These are phyloP conservation scores for Colletotrichum simmondsii DNA, from an alignment of 2,329 filamentous ascomycete species.

Conservation along the genomic window DNA sequence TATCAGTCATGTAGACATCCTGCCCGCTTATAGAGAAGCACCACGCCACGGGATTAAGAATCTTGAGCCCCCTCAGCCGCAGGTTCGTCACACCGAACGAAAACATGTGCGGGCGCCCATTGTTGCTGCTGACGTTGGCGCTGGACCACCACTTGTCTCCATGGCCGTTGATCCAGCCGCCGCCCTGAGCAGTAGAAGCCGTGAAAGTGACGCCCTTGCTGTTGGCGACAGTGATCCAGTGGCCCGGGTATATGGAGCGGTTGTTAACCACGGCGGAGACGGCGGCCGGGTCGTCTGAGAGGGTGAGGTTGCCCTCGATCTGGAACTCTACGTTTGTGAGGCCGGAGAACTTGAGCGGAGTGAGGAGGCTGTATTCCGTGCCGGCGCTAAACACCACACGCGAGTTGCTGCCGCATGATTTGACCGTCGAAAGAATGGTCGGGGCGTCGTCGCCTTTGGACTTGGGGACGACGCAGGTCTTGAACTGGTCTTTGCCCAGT, in stretches of 20 bases:
- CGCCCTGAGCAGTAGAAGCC: not conserved
- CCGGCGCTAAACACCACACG: conserved; percentile 18
- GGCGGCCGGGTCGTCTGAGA: conserved; percentile 1
- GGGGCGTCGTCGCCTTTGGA: conserved; percentile 13
- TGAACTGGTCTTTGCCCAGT: conserved; percentile 6
- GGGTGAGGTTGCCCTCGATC: conserved; percentile 15
- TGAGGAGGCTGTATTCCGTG: conserved; percentile 13
- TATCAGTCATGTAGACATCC: conserved; percentile 28
- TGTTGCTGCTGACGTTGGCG: conserved; percentile 7
- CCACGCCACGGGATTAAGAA: conserved; percentile 22
- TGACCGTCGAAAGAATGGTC: not conserved
- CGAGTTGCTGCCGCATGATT: conserved; percentile 21
- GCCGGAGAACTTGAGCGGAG: conserved; percentile 5
- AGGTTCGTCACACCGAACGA: conserved; percentile 8
- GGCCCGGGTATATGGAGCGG: conserved; percentile 1
- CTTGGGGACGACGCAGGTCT: conserved; percentile 23
- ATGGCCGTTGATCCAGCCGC: conserved; percentile 14
- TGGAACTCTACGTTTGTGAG: conserved; percentile 23
- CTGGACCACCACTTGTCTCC: conserved; percentile 26
- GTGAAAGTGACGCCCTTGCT: conserved; percentile 24
- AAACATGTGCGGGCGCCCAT: conserved; percentile 22
- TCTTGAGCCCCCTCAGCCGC: conserved; percentile 10
- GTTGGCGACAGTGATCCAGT: conserved; percentile 25
- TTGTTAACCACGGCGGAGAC: conserved; percentile 16
- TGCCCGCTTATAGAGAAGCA: conserved; percentile 13